These are phyloP conservation scores for Collybia mongolica DNA, from an alignment of 768 basidiomycete species.

Conservation along the genomic window DNA sequence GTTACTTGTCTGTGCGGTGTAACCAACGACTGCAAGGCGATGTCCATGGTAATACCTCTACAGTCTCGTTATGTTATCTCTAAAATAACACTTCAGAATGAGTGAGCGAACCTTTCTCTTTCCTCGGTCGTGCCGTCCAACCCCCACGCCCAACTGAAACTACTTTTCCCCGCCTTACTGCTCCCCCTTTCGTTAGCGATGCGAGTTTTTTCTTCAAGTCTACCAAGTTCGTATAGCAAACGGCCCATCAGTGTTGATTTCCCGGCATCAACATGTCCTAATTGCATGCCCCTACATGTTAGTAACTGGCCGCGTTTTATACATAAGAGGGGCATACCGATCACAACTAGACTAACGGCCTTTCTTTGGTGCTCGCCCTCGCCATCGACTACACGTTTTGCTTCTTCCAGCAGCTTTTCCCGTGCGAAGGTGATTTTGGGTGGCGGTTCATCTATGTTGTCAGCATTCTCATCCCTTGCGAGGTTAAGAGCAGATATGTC, in stretches of 20 bases:
- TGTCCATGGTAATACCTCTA: conserved; percentile 98
- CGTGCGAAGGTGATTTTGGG: conserved; percentile 69
- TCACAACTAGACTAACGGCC: conserved; percentile 83
- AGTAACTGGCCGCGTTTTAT: background rate
- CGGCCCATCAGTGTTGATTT: conserved; percentile 98
- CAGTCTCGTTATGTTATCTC: conserved; percentile 4
- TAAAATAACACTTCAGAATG: background rate
- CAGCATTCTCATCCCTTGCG: conserved; percentile 40
- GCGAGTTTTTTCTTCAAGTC: conserved; percentile 81
- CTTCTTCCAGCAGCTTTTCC: conserved; percentile 86
- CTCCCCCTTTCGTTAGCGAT: conserved; percentile 87
- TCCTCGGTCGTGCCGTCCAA: conserved; percentile 93
- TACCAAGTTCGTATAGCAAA: conserved; percentile 88
- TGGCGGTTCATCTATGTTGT: conserved; percentile 43
- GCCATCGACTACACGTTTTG: conserved; percentile 47
- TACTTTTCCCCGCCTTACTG: conserved; percentile 86
- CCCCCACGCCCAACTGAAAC: conserved; percentile 98
- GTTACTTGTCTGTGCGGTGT: conserved; percentile 82
- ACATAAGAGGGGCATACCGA: conserved; percentile 54
- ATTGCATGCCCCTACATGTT: conserved; percentile 1
- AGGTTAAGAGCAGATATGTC: conserved; percentile 80
- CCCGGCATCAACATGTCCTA: conserved; percentile 98
- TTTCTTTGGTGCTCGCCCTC: conserved; percentile 57
- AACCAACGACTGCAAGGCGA: conserved; percentile 76
- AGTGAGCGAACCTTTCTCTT: conserved; percentile 70